Evolutionary conservation across 2,329 filamentous ascomycete species (phyloP).

Genomic region (Alternaria incomplexa): DNA sequence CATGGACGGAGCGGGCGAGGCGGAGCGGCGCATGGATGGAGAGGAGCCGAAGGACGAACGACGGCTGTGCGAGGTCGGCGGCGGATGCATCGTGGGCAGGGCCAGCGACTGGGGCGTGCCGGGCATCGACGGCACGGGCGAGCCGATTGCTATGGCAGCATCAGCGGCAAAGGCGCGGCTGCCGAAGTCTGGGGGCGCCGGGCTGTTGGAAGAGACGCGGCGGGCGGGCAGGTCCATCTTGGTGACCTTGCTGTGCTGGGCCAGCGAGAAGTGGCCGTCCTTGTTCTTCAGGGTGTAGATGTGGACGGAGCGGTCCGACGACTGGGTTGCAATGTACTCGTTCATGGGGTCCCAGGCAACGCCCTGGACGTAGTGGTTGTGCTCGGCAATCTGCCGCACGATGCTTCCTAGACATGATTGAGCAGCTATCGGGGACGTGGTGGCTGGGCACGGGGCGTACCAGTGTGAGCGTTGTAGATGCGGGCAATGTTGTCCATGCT

Average conservation of each 20-base stretch:
- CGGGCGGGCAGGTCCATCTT: conserved; percentile 94
- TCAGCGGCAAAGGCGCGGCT: conserved; percentile 68
- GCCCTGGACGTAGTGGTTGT: conserved; percentile 97
- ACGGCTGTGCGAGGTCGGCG: conserved; percentile 87
- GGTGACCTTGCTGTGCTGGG: conserved; percentile 78
- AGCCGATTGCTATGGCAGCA: conserved; percentile 65
- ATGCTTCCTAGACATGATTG: conserved; percentile 34
- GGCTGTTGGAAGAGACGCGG: conserved; percentile 88
- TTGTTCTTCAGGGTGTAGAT: conserved; percentile 97
- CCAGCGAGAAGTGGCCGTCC: conserved; percentile 89
- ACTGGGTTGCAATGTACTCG: conserved; percentile 97
- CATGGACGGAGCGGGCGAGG: conserved; percentile 90
- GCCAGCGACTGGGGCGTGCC: conserved; percentile 90
- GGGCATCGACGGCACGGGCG: conserved; percentile 87
- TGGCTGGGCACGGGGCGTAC: conserved; percentile 56
- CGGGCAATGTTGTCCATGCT: conserved; percentile 99
- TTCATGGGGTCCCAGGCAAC: conserved; percentile 98
- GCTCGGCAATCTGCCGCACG: conserved; percentile 92
- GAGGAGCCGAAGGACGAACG: conserved; percentile 89
- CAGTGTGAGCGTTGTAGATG: conserved; percentile 93
- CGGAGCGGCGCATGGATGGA: conserved; percentile 80
- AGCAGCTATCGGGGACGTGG: conserved; percentile 15
- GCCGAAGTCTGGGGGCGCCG: conserved; percentile 82
- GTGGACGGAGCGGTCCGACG: conserved; percentile 95
- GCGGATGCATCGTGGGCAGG: conserved; percentile 89